Conservation (phyloP, 2,329 filamentous ascomycete genomes). For the Rhynchosporium graminicola region DNA sequence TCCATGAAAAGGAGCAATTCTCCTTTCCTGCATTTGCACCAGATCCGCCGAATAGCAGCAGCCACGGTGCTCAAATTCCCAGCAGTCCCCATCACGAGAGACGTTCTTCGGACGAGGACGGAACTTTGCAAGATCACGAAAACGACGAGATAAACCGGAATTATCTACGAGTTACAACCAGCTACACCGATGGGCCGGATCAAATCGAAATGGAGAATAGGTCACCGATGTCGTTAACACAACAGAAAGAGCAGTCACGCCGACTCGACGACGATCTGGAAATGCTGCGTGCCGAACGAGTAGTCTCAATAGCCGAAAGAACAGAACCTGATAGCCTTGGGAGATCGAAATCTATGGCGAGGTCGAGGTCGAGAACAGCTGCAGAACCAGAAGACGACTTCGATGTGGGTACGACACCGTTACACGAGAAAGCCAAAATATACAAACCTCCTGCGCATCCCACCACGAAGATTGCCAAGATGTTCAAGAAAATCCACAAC, state of each 20-base stretch:
- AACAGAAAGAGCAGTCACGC: constrained; percentile 58
- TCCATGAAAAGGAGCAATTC: constrained; percentile 38
- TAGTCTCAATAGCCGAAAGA: constrained; percentile 44
- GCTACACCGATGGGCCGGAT: constrained; percentile 41
- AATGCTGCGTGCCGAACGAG: constrained; percentile 64
- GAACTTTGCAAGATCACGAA: constrained; percentile 35
- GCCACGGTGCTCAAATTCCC: constrained; percentile 7
- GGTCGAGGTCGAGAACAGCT: constrained; percentile 50
- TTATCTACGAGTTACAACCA: constrained; percentile 51
- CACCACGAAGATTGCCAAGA: constrained; percentile 59
- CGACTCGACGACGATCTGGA: constrained; percentile 67
- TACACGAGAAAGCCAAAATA: constrained; percentile 65
- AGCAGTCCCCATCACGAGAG: constrained; percentile 14
- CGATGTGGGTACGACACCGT: constrained; percentile 57
- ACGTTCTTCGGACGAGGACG: constrained; percentile 40
- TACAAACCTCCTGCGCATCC: constrained; percentile 67
- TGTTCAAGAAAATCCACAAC: constrained; percentile 65
- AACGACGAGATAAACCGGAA: constrained; percentile 41
- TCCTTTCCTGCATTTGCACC: constrained; percentile 38
- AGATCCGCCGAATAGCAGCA: constrained; percentile 20
- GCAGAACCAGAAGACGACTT: constrained; percentile 61
- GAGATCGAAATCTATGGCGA: constrained; percentile 43
- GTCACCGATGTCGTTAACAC: constrained; percentile 51
- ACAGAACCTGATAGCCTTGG: constrained; percentile 39
- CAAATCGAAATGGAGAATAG: constrained; percentile 27